A percentile compares a stretch with the other conserved stretches of the same genome.
Conservation (phyloP, 73 alveolate species). For the Paramecium sonneborni region DNA sequence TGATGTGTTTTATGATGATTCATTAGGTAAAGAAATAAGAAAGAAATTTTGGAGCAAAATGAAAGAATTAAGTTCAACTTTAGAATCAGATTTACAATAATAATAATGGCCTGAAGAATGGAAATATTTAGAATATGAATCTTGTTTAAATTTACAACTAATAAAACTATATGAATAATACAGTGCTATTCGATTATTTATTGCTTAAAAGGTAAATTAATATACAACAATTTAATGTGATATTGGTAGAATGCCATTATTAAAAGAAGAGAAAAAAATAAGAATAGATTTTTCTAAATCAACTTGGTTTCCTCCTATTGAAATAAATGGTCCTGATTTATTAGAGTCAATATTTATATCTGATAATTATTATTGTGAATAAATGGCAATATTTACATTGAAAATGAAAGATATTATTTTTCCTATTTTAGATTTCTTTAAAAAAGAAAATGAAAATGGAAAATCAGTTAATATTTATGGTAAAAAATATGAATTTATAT, state of each 20-base stretch:
- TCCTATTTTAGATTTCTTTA: constrained; percentile 1
- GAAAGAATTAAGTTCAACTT: background rate
- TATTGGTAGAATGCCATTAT: constrained; percentile 39
- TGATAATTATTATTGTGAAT: background rate
- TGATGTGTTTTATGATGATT: constrained; percentile 37
- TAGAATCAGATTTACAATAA: constrained; percentile 9
- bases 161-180: constrained; percentile 27
- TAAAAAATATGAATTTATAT: background rate
- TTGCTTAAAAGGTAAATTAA: background rate
- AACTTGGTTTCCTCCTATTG: constrained; percentile 1
- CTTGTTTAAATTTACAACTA: background rate
- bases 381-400: background rate
- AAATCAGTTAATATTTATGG: background rate
- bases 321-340: background rate
- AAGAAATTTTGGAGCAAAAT: constrained; percentile 24
- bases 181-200: background rate
- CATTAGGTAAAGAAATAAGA: background rate
- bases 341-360: background rate
- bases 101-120: constrained; percentile 38
- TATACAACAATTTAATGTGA: background rate
- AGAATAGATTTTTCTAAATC: background rate
- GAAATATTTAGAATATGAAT: constrained; percentile 34
- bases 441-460: background rate
- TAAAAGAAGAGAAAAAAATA: background rate
- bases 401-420: background rate